Evolutionary conservation across 2,329 filamentous ascomycete genomes (phyloP), one percentile per base, ranked within the genome.

Genomic region (Microdochium paspali): DNA sequence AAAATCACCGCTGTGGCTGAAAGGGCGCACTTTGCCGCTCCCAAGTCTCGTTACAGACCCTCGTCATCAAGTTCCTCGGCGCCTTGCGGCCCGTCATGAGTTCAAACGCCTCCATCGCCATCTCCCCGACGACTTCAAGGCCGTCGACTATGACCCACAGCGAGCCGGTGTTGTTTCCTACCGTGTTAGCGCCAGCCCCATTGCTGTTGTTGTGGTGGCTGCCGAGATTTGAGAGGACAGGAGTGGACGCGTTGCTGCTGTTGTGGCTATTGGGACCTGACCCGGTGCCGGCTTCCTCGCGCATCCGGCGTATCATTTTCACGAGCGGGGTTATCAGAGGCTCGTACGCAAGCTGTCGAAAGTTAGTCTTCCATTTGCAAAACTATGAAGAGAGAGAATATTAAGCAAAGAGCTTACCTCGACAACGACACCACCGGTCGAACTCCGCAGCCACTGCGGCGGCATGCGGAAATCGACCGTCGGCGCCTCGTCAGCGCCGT

Each of bases 61-160:
- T 70, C 51, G 80, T 76, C 85, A 89, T 89, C 23, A 84, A 63
- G 43, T 75, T 70, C 47, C 82, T 76, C 2, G 85, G 85, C 15
- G 85, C 84, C 61, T 83, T 77, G 44, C 84, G 76, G 4, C 84
- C 85, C 0, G 84, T 88, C 68, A 88, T 84, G 21, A 88, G 67
- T 64, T 89, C 85, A 58, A 88, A 89, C 47, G 87, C 83, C 26
- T 85, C 84, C 61, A 85, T 84, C 1, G 82, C 84, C 69, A 88
- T 85, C 61, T 89, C 85, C 4, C 80, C 77, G 15, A 89, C 70
- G 40, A 87, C 78, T 54, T 87, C 84, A 9, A 89, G 66, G 0
- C 85, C 85, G 57, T 88, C 83, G 44, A 88, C 77, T 40, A 86
- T 72, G 0, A 85, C 79, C 84, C 84, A 90, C 28, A 82, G 69